Conservation (phyloP, 1,284 basidiomycete species). For the Agaricales sp. region DNA sequence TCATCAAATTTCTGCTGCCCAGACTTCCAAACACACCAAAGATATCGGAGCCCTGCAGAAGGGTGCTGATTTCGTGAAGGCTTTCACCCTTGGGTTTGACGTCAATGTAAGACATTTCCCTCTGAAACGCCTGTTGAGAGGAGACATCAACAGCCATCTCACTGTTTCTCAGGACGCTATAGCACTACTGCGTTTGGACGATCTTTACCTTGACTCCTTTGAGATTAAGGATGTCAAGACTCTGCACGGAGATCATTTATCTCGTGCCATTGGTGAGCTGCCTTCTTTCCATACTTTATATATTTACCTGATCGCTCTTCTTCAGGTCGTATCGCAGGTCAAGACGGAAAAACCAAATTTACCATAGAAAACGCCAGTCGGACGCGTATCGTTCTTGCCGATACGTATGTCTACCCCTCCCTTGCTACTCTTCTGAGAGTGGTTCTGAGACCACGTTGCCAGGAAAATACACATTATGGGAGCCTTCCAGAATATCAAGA, state of each 20-base stretch:
- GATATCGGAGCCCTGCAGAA: conserved; percentile 90
- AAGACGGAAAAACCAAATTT: conserved; percentile 97
- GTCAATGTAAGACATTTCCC: conserved; percentile 55
- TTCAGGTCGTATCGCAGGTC: conserved; percentile 89
- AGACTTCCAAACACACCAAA: conserved; percentile 94
- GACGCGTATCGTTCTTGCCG: conserved; percentile 93
- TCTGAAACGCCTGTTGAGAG: conserved; percentile 7
- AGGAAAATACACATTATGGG: conserved; percentile 94
- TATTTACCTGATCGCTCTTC: conserved; percentile 3
- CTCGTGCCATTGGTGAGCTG: conserved; percentile 80
- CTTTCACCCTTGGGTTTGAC: conserved; percentile 91
- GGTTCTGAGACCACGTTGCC: conserved; percentile 8
- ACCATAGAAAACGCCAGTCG: conserved; percentile 96
- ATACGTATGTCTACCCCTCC: conserved; percentile 58
- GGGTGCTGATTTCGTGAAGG: conserved; percentile 97
- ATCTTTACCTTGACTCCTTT: conserved; percentile 96
- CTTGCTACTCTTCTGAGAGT: conserved; percentile 8
- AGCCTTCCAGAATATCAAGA: conserved; percentile 94
- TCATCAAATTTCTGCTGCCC: conserved; percentile 6
- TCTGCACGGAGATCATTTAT: conserved; percentile 92
- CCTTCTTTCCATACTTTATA: neutral
- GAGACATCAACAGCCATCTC: no score
- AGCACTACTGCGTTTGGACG: conserved; percentile 89
- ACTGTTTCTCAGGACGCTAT: conserved; percentile 84
- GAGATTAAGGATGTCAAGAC: conserved; percentile 99